Conservation (phyloP, 2,329 filamentous ascomycete species). For the Colletotrichum kahawae region DNA sequence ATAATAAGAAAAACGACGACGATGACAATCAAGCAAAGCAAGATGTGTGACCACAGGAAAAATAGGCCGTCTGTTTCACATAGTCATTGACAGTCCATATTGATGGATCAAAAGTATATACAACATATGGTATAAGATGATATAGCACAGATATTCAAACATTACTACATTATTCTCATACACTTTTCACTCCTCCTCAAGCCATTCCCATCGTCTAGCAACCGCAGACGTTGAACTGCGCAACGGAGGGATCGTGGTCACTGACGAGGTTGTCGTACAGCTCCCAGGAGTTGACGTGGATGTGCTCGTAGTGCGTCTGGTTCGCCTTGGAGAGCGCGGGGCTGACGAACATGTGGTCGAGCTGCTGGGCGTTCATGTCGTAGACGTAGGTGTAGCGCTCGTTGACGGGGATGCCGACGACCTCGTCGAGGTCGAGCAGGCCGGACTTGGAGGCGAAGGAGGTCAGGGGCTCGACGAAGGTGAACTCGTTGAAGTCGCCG, state of each 20-base stretch:
- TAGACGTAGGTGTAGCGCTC: constrained; percentile 77
- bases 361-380: constrained; percentile 71
- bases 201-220: constrained; percentile 19
- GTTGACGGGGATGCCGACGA: constrained; percentile 49
- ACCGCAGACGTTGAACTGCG: constrained; percentile 64
- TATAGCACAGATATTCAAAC: background rate
- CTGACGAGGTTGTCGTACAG: constrained; percentile 59
- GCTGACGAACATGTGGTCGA: constrained; percentile 75
- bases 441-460: constrained; percentile 58
- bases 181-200: background rate
- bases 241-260: constrained; percentile 75
- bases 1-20: too few species aligned
- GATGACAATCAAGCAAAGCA: rapidly evolving
- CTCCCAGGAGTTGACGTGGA: constrained; percentile 76
- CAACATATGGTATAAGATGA: background rate
- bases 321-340: constrained; percentile 47
- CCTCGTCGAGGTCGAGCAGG: constrained; percentile 67
- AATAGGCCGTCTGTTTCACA: background rate
- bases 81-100: background rate
- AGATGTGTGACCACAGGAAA: rapidly evolving
- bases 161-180: background rate
- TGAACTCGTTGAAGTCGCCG: constrained; percentile 78
- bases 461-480: constrained; percentile 64
- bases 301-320: constrained; percentile 61
- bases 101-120: background rate